These are phyloP conservation scores for Xenosphaeropsis pyriputrescens DNA, from an alignment of 2,329 filamentous ascomycete species.

Conservation along the genomic window DNA sequence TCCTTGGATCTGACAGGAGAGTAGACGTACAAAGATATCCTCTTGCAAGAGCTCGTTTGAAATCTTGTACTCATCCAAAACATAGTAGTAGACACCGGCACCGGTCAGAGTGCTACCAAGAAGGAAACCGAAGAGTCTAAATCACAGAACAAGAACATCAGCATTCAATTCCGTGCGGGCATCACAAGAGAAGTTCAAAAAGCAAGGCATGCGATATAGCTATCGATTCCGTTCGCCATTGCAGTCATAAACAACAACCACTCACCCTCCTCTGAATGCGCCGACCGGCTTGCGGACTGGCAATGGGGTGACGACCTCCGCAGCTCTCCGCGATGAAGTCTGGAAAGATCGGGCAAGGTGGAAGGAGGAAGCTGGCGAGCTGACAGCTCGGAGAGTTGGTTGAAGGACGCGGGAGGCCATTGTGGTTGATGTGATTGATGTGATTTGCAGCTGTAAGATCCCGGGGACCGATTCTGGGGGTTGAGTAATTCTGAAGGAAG, in stretches of 20 bases:
- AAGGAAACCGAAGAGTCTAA: constrained; percentile 81
- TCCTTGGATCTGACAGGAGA: background rate
- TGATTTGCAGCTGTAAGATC: too few species aligned
- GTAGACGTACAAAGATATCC: constrained; percentile 78
- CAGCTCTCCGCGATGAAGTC: constrained; percentile 21
- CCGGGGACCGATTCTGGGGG: too few species aligned
- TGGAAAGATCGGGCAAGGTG: constrained; percentile 18
- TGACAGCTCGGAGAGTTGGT: constrained; percentile 20
- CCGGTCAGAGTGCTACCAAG: constrained; percentile 70
- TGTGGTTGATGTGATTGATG: background rate
- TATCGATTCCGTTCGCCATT: background rate
- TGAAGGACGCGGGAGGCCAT: constrained; percentile 29
- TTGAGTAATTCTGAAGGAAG: too few species aligned
- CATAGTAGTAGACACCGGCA: constrained; percentile 77
- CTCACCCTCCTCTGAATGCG: constrained; percentile 59
- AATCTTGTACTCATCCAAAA: constrained; percentile 83
- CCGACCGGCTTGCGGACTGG: constrained; percentile 52
- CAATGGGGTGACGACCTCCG: constrained; percentile 23
- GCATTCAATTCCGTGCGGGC: background rate
- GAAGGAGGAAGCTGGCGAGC: constrained; percentile 12
- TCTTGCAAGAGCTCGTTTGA: constrained; percentile 88
- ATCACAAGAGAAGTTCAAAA: too few species aligned
- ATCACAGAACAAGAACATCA: background rate
- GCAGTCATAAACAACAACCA: constrained; percentile 8
- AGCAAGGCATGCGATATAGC: too few species aligned